phyloP scores from a whole-genome alignment of 345 rosid species.

The Populus alba region DNA sequence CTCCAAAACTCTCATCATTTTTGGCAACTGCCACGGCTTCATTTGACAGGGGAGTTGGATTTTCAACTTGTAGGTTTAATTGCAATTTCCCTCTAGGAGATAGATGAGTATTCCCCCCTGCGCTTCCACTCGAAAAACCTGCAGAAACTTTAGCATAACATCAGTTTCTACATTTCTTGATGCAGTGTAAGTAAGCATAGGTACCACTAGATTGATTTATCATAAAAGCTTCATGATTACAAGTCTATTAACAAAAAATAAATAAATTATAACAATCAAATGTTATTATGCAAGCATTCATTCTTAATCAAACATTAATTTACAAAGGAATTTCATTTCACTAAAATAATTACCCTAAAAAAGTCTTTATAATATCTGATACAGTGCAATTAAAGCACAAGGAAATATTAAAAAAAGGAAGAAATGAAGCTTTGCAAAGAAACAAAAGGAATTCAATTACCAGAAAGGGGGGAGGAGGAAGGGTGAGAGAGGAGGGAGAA shows the following conservation, averaged over 20 bases:
- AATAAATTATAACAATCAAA: too few species aligned
- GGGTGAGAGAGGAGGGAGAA: constrained; percentile 1
- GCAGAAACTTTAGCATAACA: background rate
- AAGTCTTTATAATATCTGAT: background rate
- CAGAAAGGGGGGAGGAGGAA: too few species aligned
- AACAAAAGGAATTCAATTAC: background rate
- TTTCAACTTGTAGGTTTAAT: background rate
- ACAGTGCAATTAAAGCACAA: background rate
- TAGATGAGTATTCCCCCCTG: background rate
- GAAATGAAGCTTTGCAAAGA: background rate
- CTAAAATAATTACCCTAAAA: background rate
- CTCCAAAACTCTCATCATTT: background rate
- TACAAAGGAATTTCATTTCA: background rate
- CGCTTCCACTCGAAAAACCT: constrained; percentile 12
- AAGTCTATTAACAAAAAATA: background rate
- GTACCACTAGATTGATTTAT: background rate
- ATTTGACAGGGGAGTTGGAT: constrained; percentile 6
- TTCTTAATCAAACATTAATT: background rate
- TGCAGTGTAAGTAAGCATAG: background rate
- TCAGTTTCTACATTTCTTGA: background rate
- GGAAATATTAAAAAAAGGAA: background rate
- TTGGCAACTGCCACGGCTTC: constrained; percentile 5
- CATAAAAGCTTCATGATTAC: background rate
- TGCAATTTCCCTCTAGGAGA: background rate
- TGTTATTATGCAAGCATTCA: too few species aligned